phyloP scores from a whole-genome alignment of 768 basidiomycete genomes.

The Tulasnella sp. region DNA sequence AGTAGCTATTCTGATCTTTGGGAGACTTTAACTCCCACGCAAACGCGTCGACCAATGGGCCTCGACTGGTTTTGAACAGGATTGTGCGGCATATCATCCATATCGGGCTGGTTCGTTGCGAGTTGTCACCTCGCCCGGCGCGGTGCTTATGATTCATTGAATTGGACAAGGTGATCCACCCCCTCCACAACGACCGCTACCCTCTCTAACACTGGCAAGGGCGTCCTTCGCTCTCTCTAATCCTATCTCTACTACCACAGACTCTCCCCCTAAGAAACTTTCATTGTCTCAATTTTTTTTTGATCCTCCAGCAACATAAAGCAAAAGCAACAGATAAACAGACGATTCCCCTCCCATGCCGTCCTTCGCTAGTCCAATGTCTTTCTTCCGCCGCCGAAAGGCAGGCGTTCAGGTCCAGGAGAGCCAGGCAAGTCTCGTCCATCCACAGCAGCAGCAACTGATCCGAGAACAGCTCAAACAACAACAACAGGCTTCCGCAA shows the following conservation, averaged over 20 bases:
- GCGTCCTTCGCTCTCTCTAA: not conserved
- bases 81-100: too few relatives aligned
- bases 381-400: slow-evolving; percentile 87
- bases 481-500: slow-evolving; percentile 1
- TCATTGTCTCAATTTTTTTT: not conserved
- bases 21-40: too few relatives aligned
- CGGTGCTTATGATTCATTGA: too few relatives aligned
- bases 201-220: too few relatives aligned
- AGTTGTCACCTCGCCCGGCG: too few relatives aligned
- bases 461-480: slow-evolving; percentile 19
- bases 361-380: slow-evolving; percentile 60
- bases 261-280: not conserved
- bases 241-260: not conserved
- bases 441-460: slow-evolving; percentile 35
- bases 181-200: not conserved
- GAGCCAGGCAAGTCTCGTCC: slow-evolving; percentile 45
- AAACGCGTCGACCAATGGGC: too few relatives aligned
- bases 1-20: too few relatives aligned
- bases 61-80: too few relatives aligned
- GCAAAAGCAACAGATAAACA: not conserved
- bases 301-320: not conserved
- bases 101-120: too few relatives aligned
- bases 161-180: not conserved
- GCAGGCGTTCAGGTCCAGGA: slow-evolving; percentile 36
- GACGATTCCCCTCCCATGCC: not conserved